Base-by-base conservation (phyloP, 192 early-diverging fungal genomes). In the Dimargaris verticillata region DNA sequence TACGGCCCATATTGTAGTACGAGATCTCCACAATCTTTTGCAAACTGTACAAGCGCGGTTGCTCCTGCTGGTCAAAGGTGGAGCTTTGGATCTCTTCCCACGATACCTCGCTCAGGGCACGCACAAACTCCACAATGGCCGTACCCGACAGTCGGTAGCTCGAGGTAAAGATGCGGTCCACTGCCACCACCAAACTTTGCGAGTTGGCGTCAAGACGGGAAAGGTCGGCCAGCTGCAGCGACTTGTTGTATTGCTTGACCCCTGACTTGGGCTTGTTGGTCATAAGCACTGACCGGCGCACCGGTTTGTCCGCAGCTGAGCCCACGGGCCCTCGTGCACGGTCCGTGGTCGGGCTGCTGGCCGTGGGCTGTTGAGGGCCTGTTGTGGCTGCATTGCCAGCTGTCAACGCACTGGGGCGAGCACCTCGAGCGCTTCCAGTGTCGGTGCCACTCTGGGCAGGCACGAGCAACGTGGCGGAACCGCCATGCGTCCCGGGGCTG, bases 1-100 rank as follows among this genome's bases (percentile, higher is more conserved):
- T 97, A 62, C 93, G 87, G 44, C 77, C 78, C 91, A 97, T 93
- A 70, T 97, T 97, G 75, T 97, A 97, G 73, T 97, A 89, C 0
- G 89, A 83, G 54, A 97, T 91, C 66, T 97, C 93, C 1, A 97
- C 93, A 55, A 97, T 79, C 64, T 93, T 93, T 65, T 91, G 91
- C 62, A 97, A 72, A 64, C 88, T 85, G 72, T 89, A 97, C 82
- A 91, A 85, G 22, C 93, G 71, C 51, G 90, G 87, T 9, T 79
- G 75, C n/a, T 75, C 66, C 26, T 76, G 38, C 33, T 20, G 26
- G n/a, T 38, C 57, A 44, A 65, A 63, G 7, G 78, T 66, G 12
- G 80, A 80, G 6, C 80, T 83, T 33, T 83, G 77, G 33, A 95
- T 88, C 68, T 96, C 93, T 63, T 91, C 84, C 83, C 89, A 86